Base-by-base conservation (phyloP, 2,329 filamentous ascomycete genomes). In the Aspergillus caelatus region DNA sequence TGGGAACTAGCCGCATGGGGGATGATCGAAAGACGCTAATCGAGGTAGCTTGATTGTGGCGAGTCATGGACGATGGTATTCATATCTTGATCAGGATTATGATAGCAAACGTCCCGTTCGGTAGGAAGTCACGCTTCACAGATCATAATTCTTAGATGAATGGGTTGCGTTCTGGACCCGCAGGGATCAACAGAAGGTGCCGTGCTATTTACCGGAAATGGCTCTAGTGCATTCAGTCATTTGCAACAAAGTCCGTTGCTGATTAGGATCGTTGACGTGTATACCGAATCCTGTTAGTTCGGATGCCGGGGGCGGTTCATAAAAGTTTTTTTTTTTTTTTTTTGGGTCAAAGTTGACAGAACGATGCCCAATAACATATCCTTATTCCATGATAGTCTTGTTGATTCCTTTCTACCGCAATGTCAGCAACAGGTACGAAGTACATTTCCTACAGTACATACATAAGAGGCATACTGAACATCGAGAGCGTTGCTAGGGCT, bases 281-380 rank as follows among this genome's bases (percentile, higher is more conserved):
- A 66, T 66, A 55, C 57, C 62, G 54, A 58, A 66, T 62, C 54
- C 26, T 60, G 45, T 59, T 65, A 65, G 63, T 34, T 36, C 41
- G 36, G 54, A 6, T 21, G 30, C 26, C 50, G 30, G 58, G 58
- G 26, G 57, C 36, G 55, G 58, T 64, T 66, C 59, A 32, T 28
- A 55, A 28, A 55, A 39, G 39, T 32, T 32, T 21, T 19, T 23
- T 12, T 21, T 43, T 10, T 9, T 14, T 41, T 16, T 8, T 43
- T 43, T 43, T 10, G 7, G 1, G 19, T 11, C 34, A 43, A 11
- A 43, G 19, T 8, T 43, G 16, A 10, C 3, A 21, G 19, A 43
- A 21, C 10, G 11, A 23, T 46, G n/a, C n/a, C n/a, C 43, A 46
- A 23, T 46, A 41, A 19, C 34, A 36, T 14, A 36, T 41, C 39